Evolutionary conservation across 1,284 basidiomycete species (phyloP).

Genomic region (Hymenochaete sp.): DNA sequence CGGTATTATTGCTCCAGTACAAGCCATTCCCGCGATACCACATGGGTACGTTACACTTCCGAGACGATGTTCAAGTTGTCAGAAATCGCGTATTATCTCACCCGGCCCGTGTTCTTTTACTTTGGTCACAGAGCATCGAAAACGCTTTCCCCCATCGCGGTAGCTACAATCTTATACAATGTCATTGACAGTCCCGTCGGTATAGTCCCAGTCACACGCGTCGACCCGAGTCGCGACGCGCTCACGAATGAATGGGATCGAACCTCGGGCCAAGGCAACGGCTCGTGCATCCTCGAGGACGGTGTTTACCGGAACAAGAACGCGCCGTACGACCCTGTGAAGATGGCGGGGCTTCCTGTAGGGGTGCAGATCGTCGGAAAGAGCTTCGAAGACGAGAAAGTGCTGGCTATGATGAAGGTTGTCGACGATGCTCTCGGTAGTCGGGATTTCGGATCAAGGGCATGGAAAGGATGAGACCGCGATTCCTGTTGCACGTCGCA

Average conservation of each 20-base stretch:
- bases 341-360: conserved; percentile 75
- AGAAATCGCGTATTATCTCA: no score
- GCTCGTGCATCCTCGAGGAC: conserved; percentile 48
- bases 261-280: conserved; percentile 33
- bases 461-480: conserved; percentile 2
- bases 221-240: conserved; percentile 55
- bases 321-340: conserved; percentile 58
- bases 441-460: conserved; percentile 47
- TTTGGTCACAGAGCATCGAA: conserved; percentile 41
- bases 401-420: conserved; percentile 74
- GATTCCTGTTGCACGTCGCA: no score
- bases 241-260: conserved; percentile 52
- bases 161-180: conserved; percentile 56
- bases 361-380: conserved; percentile 75
- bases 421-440: conserved; percentile 58
- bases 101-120: no score
- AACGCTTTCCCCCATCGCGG: conserved; percentile 44
- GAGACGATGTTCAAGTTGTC: no score
- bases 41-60: no score
- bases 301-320: conserved; percentile 45
- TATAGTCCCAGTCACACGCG: conserved; percentile 71
- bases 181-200: conserved; percentile 73
- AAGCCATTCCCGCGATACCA: conserved; percentile 63
- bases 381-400: conserved; percentile 82
- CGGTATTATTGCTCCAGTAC: conserved; percentile 68